Evolutionary conservation across 108 stramenopile species (phyloP), one percentile per base, ranked within the genome.

Genomic region (Skeletonema tropicum): DNA sequence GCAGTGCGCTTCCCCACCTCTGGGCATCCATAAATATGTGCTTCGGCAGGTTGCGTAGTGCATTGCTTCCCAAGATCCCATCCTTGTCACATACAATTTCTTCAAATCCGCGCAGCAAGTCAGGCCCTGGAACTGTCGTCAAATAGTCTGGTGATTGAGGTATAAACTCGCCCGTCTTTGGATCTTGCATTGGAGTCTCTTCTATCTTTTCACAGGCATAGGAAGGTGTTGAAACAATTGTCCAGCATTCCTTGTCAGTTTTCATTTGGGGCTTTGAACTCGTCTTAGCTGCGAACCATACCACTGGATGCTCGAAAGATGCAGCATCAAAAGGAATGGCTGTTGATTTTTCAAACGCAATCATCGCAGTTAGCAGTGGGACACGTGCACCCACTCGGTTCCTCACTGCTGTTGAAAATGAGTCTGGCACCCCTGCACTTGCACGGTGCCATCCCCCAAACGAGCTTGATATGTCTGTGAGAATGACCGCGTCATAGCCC

Each of bases 381-480:
- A 90, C 64, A 9, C 89, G 64, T 17, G 83, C 57, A 36, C 71
- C 77, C 1, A 83, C 68, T 26, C 61, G 68, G 13, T 62, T 21
- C 2, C 81, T 55, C n/a, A 86, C 85, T 63, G 57, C 55, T 7
- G 6, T n/a, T 2, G 82, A 73, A 66, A 90, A 82, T 13, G 23
- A 25, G 38, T 77, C 74, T 3, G 89, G 89, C 11, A 90, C 75
- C 13, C 89, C 89, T 15, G 87, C 89, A 13, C 80, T 83, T 7
- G 89, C 89, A 38, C 89, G 75, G 33, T 90, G 89, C 89, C 89
- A 90, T 19, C 65, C 39, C n/a, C 72, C 87, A 52, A 84, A 87
- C 0, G 83, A 66, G 2, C 83, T 81, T 38, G 64, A 68, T 3
- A 86, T 78, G 62, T 90, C 89, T 0, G 89, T 90, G n/a, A 90